Evolutionary conservation across 148 eudicot species (phyloP).

Genomic region (Dysphania ambrosioides): DNA sequence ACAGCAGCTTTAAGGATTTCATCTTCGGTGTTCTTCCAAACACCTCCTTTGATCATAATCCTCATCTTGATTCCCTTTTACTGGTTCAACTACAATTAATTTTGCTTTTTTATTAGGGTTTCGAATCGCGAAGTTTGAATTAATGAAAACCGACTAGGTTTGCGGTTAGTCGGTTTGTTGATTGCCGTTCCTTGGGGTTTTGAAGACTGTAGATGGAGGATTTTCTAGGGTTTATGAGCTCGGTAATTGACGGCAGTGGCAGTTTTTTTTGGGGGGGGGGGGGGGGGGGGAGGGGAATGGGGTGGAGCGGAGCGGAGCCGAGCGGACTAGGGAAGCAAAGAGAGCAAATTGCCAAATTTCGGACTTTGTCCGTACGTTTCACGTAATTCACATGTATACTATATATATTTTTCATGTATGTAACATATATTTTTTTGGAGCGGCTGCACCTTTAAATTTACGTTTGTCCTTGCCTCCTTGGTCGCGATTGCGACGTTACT

Average conservation of each 20-base stretch:
- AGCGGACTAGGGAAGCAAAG: no score
- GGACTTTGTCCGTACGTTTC: no score
- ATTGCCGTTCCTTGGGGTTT: not conserved
- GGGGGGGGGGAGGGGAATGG: not conserved
- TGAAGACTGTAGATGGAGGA: not conserved
- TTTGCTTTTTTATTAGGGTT: not conserved
- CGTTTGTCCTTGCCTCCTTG: no score
- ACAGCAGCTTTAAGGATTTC: conserved; percentile 93
- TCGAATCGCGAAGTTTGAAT: not conserved
- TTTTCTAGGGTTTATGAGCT: conserved; percentile 19
- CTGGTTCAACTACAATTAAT: conserved; percentile 1
- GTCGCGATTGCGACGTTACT: no score
- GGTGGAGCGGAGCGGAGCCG: no score
- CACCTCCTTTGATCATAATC: conserved; percentile 99
- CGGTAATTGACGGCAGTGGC: conserved; percentile 17
- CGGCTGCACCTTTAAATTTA: no score
- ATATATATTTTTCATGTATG: no score
- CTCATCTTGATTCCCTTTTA: conserved; percentile 58
- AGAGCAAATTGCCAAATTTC: no score
- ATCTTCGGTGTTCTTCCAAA: conserved; percentile 99
- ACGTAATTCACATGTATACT: no score
- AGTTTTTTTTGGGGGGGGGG: not conserved
- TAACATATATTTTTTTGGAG: no score
- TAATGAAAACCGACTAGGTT: not conserved
- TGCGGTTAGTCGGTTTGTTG: not conserved